Conservation (phyloP, 805 yeast species). For the Zygosaccharomyces kombuchaensis region DNA sequence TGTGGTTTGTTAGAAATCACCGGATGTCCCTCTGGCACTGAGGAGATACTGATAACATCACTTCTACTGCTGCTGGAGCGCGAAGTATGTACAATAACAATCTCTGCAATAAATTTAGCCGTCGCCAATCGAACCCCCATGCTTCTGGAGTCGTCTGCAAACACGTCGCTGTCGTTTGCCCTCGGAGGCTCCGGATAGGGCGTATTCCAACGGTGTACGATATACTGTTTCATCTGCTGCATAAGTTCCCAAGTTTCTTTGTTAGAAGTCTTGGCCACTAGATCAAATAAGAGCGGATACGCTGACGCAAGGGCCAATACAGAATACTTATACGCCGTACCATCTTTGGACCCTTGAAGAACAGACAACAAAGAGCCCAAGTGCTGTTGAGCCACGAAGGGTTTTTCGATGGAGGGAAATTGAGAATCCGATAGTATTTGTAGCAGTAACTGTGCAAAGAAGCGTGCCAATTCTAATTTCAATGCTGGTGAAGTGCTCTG, state of each 20-base stretch:
- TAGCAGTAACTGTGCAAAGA: conserved; percentile 22
- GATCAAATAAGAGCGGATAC: conserved; percentile 45
- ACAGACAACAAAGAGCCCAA: conserved; percentile 27
- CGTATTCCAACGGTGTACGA: conserved; percentile 60
- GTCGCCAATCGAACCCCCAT: conserved; percentile 62
- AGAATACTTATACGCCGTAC: conserved; percentile 36
- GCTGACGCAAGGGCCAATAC: conserved; percentile 40
- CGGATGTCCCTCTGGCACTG: conserved; percentile 57
- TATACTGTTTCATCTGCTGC: conserved; percentile 49
- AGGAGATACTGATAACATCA: conserved; percentile 42
- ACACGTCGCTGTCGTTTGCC: conserved; percentile 22
- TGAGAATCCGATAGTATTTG: conserved; percentile 24
- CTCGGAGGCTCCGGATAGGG: conserved; percentile 47
- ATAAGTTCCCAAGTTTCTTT: conserved; percentile 51
- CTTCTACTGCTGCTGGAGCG: conserved; percentile 19
- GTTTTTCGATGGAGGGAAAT: conserved; percentile 28
- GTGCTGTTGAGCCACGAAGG: conserved; percentile 31
- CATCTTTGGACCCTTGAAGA: conserved; percentile 27
- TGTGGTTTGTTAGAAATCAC: conserved; percentile 46
- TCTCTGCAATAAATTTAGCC: conserved; percentile 64
- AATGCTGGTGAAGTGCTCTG: conserved; percentile 9
- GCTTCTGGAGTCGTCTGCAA: conserved; percentile 43
- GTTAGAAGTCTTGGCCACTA: conserved; percentile 42
- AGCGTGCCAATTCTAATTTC: conserved; percentile 19
- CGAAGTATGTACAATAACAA: conserved; percentile 52